Percentiles rank a stretch among this genome's conserved stretches.
These are phyloP conservation scores for Guadua angustifolia DNA, from an alignment of 176 grass and related monocot species.

Conservation along the genomic window DNA sequence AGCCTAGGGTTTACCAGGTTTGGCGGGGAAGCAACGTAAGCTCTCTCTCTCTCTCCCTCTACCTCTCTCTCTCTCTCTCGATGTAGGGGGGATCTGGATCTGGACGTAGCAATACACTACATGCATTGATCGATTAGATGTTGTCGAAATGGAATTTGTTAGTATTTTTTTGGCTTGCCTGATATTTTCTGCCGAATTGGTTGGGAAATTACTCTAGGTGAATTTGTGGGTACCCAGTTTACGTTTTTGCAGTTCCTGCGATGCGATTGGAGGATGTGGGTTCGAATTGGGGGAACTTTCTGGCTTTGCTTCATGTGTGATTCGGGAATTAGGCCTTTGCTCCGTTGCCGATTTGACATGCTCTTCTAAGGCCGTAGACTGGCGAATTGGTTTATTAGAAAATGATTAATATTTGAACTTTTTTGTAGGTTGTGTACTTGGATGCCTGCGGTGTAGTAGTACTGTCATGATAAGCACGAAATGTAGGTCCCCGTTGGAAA, in stretches of 20 bases:
- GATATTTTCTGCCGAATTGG: not conserved
- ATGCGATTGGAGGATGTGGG: not conserved
- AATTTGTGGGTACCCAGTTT: not conserved
- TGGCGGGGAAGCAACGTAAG: conserved; percentile 98
- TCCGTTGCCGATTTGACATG: not conserved
- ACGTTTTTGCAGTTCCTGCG: not conserved
- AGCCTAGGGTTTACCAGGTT: conserved; percentile 89
- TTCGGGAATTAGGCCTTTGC: conserved; percentile 1
- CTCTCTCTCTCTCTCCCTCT: not conserved
- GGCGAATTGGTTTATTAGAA: not conserved
- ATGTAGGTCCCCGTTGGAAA: not conserved
- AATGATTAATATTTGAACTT: not conserved
- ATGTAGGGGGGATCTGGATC: conserved; percentile 34
- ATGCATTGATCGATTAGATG: not conserved
- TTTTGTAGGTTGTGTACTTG: not conserved
- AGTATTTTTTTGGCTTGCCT: not conserved
- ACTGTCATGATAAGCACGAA: not conserved
- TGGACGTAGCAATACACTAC: not conserved
- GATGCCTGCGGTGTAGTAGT: not conserved
- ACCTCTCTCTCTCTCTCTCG: not conserved
- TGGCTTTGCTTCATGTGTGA: not conserved
- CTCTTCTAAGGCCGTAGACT: not conserved
- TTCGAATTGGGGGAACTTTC: not conserved
- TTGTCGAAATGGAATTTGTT: not conserved
- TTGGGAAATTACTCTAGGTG: not conserved